phyloP scores from a whole-genome alignment of 192 early-diverging fungal species.

The Dispira parvispora region DNA sequence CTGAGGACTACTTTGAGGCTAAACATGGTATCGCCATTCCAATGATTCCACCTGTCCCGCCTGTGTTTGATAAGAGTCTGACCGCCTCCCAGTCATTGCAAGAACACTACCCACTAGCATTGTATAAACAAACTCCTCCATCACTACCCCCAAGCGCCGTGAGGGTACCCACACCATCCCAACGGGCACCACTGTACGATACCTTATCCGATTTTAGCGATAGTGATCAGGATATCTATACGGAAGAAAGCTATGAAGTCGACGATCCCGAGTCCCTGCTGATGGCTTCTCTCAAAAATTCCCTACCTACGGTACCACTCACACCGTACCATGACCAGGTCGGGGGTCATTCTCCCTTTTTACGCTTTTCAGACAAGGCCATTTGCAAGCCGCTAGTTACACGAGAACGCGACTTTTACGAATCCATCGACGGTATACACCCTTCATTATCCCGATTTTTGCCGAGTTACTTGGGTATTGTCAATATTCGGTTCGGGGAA shows the following conservation, averaged over 20 bases:
- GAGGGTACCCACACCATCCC: not conserved
- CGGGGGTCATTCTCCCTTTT: conserved; percentile 91
- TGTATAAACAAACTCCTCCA: no score
- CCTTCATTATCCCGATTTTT: conserved; percentile 76
- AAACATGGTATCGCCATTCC: conserved; percentile 10
- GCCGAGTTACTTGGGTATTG: conserved; percentile 79
- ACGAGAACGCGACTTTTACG: conserved; percentile 82
- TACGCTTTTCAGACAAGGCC: conserved; percentile 91
- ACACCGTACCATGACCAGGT: conserved; percentile 75
- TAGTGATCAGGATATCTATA: not conserved
- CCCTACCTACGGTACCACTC: conserved; percentile 27
- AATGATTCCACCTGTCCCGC: conserved; percentile 5
- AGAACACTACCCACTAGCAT: not conserved
- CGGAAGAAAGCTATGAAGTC: not conserved
- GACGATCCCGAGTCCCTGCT: not conserved
- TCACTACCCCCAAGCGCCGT: not conserved
- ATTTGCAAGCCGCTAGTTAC: conserved; percentile 87
- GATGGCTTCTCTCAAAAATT: not conserved
- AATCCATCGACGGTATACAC: conserved; percentile 53
- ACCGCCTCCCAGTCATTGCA: not conserved
- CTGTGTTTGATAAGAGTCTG: not conserved
- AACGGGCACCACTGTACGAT: not conserved
- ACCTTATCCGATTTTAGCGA: not conserved
- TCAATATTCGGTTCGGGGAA: conserved; percentile 76
- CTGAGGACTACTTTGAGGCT: conserved; percentile 3